Evolutionary conservation across 2,329 filamentous ascomycete genomes (phyloP), one percentile per base, ranked within the genome.

Genomic region (Aspergillus sp.): DNA sequence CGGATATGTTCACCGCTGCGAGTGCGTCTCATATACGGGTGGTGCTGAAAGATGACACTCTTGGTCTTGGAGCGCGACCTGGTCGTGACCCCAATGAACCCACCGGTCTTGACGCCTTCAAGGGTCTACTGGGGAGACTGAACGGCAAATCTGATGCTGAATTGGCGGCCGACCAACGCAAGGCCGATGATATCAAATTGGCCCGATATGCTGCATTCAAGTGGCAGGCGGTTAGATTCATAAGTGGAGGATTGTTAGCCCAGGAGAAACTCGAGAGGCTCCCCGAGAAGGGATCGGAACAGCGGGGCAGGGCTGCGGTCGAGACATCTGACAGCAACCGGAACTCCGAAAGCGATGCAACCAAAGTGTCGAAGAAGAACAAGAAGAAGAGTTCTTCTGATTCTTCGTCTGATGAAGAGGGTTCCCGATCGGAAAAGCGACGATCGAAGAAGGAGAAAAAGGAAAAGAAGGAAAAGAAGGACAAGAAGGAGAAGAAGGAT

Each of bases 21-120:
- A 95, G 88, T 70, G 83, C 88, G 21, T 90, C 90, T 3, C 89
- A 95, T 68, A 94, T 97, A 64, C 87, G 88, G 54, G 89, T 96
- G 36, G 75, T 85, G 25, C 75, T 97, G 58, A 96, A 96, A 67
- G 92, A 97, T 67, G 91, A 97, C 69, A 95, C 87, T 63, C 83
- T 96, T 41, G 94, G 94, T 2, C 78, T 99, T 41, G 94, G 94
- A 25, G 94, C 92, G 59, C 88, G 88, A 70, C 80, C 84, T 58
- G 87, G 87, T 50, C 85, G 84, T 63, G 86, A 87, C 59, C 76
- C 79, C 3, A 86, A 74, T 59, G 84, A 89, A 66, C 84, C 91
- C 58, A 95, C 93, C 19, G 94, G 93, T 0, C 80, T 97, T 34
- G 89, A 92, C 67, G 88, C 87, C 16, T 91, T 97, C 62, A 89